phyloP scores from a whole-genome alignment of 306 rosid species.

The Lotus japonicus region DNA sequence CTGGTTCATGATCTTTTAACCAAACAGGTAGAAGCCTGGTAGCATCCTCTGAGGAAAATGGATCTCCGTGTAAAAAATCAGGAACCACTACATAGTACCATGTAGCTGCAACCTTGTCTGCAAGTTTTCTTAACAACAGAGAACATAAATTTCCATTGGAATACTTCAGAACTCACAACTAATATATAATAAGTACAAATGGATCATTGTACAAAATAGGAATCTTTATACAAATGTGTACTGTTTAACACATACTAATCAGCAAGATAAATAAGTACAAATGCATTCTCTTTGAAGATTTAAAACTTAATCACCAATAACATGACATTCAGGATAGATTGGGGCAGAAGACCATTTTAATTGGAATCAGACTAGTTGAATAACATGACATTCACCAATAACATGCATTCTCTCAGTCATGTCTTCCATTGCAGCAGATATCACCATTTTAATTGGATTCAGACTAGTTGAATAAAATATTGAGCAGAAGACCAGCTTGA shows the following conservation, averaged over 20 bases:
- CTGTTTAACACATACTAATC: not conserved
- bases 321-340: not conserved
- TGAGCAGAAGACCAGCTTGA: not conserved
- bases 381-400: no score
- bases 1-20: constrained; percentile 44
- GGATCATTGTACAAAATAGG: not conserved
- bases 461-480: no score
- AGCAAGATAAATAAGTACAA: not conserved
- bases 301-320: no score
- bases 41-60: constrained; percentile 28
- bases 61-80: constrained; percentile 56
- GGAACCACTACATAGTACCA: constrained; percentile 61
- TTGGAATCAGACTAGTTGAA: no score
- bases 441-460: no score
- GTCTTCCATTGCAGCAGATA: no score
- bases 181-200: not conserved
- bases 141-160: not conserved
- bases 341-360: no score
- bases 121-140: constrained; percentile 46
- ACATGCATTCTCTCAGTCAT: no score
- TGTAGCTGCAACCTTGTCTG: constrained; percentile 55
- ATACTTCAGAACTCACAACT: no score
- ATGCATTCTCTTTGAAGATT: not conserved
- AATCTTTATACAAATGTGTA: not conserved
- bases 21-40: constrained; percentile 41